Evolutionary conservation across 2,329 filamentous ascomycete genomes (phyloP).

Genomic region (Monosporascus sp.): DNA sequence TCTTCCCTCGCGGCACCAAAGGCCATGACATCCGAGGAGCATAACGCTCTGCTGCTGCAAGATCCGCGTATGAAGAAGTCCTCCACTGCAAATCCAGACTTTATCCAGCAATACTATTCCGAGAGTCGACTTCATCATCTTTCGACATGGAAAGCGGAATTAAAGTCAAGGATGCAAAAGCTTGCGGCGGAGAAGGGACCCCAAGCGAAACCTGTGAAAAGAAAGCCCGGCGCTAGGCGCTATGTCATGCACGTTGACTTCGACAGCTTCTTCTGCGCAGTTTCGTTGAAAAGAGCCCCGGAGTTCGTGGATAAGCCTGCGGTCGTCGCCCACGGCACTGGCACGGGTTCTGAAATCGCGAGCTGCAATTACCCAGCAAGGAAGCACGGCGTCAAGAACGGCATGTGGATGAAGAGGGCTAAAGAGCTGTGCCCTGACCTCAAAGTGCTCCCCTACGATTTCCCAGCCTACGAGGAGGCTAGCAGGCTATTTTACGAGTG

Average conservation of each 20-base stretch:
- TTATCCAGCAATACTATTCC: slow-evolving; percentile 89
- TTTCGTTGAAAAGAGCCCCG: slow-evolving; percentile 74
- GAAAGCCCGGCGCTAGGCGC: slow-evolving; percentile 58
- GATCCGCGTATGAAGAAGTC: slow-evolving; percentile 85
- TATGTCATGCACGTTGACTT: slow-evolving; percentile 97
- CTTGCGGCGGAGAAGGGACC: slow-evolving; percentile 65
- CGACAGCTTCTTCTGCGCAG: slow-evolving; percentile 96
- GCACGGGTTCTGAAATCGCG: slow-evolving; percentile 87
- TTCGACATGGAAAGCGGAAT: slow-evolving; percentile 91
- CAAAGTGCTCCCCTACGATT: slow-evolving; percentile 92
- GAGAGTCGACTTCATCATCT: slow-evolving; percentile 93
- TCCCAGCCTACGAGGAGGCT: slow-evolving; percentile 87
- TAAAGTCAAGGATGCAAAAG: slow-evolving; percentile 83
- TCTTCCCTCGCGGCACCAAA: slow-evolving; percentile 14
- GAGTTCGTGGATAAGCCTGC: slow-evolving; percentile 74
- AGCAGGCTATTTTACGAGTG: slow-evolving; percentile 83
- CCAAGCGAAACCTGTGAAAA: slow-evolving; percentile 40
- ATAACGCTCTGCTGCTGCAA: slow-evolving; percentile 78
- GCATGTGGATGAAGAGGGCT: slow-evolving; percentile 98
- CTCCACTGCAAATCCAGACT: slow-evolving; percentile 87
- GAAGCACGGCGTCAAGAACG: slow-evolving; percentile 84
- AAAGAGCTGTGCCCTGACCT: slow-evolving; percentile 77
- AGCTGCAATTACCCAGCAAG: slow-evolving; percentile 95
- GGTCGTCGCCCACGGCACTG: slow-evolving; percentile 82
- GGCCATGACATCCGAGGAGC: slow-evolving; percentile 77